Evolutionary conservation across 345 rosid genomes (phyloP).

Genomic region (Excoecaria agallocha): DNA sequence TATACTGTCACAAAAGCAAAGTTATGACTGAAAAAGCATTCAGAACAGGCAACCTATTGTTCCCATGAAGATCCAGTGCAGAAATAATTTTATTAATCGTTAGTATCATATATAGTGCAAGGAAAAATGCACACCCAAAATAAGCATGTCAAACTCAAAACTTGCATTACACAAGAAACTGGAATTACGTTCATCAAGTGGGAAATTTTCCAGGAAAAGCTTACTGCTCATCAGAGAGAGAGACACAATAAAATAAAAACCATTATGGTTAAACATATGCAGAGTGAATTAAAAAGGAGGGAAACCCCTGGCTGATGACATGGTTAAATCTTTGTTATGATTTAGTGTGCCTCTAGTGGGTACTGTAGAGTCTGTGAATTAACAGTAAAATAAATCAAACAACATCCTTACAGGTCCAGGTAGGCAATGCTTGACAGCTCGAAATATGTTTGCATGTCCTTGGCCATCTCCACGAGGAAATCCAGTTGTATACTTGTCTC

Average conservation of each 20-base stretch:
- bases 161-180: constrained; percentile 3
- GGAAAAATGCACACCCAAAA: constrained; percentile 5
- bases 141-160: background rate
- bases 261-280: background rate
- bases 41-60: constrained; percentile 5
- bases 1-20: constrained; percentile 55
- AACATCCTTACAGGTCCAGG: constrained; percentile 87
- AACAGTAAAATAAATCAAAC: constrained; percentile 16
- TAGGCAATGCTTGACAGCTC: constrained; percentile 85
- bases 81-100: background rate
- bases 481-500: constrained; percentile 72
- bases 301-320: constrained; percentile 1
- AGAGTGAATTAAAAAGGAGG: background rate
- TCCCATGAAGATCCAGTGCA: constrained; percentile 5
- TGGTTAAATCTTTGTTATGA: constrained; percentile 2
- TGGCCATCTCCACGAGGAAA: constrained; percentile 83
- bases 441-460: constrained; percentile 84
- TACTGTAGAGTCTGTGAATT: constrained; percentile 13
- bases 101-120: constrained; percentile 2
- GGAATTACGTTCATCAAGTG: constrained; percentile 11
- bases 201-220: background rate
- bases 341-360: constrained; percentile 6
- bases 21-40: constrained; percentile 1
- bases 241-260: background rate
- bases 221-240: background rate